Conservation (phyloP, 441 rosid genomes). For the Adansonia gregorii region DNA sequence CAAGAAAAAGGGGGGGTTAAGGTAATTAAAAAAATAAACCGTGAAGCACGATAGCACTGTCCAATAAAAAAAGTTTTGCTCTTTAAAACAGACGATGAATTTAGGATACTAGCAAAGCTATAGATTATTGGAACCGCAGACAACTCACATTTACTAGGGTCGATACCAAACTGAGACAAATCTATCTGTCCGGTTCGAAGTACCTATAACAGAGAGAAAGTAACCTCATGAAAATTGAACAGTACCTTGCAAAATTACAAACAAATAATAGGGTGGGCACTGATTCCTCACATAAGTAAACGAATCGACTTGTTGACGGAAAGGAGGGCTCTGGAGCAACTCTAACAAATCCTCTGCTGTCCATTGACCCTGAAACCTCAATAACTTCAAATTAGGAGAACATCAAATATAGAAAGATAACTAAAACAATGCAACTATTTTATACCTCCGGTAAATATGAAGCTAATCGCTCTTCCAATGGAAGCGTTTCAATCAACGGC, state of each 20-base stretch:
- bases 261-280: conserved; percentile 19
- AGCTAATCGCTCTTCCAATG: conserved; percentile 64
- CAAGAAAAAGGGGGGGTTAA: neutral
- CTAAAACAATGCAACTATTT: neutral
- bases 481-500: conserved; percentile 81
- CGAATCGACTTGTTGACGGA: conserved; percentile 95
- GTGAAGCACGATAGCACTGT: neutral
- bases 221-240: conserved; percentile 15
- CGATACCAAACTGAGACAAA: conserved; percentile 89
- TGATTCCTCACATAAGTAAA: conserved; percentile 76
- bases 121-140: conserved; percentile 9
- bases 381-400: conserved; percentile 23
- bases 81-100: neutral
- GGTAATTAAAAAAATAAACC: neutral
- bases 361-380: conserved; percentile 67
- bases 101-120: conserved; percentile 14
- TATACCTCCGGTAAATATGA: conserved; percentile 88
- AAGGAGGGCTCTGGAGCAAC: conserved; percentile 89
- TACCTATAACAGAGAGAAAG: conserved; percentile 53
- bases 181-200: conserved; percentile 94
- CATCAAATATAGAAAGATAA: conserved; percentile 13
- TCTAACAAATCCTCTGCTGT: conserved; percentile 77
- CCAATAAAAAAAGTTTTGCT: neutral
- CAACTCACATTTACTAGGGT: conserved; percentile 86
- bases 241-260: conserved; percentile 24